Evolutionary conservation across 257 asterid species (phyloP).

Genomic region (Solanum raphanifolium): DNA sequence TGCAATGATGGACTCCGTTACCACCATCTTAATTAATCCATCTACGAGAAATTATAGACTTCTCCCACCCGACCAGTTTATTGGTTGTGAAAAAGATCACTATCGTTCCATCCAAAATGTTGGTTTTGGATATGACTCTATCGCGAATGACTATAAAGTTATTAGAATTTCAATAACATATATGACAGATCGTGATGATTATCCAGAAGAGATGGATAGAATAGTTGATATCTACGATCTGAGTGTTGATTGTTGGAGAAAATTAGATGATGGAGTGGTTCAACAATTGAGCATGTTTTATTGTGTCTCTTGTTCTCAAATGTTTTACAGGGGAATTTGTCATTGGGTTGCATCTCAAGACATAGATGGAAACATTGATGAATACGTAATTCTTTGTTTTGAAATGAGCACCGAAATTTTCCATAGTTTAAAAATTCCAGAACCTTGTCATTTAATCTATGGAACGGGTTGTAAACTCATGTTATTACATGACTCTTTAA

Average conservation of each 20-base stretch:
- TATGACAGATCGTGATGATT: not conserved
- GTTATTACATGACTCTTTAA: not conserved
- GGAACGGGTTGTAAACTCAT: not conserved
- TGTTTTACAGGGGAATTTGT: not conserved
- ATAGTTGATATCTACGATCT: not conserved
- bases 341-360: not conserved
- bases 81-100: not conserved
- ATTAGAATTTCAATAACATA: not conserved
- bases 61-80: not conserved
- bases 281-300: not conserved
- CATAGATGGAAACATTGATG: not conserved
- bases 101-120: too few species aligned
- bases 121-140: not conserved
- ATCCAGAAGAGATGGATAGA: not conserved
- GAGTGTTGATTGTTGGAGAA: not conserved
- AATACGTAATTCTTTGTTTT: not conserved
- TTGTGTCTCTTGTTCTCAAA: not conserved
- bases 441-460: not conserved
- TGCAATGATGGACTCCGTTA: not conserved
- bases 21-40: not conserved
- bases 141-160: not conserved
- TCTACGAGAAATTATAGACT: not conserved
- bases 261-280: not conserved
- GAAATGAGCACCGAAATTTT: not conserved
- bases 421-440: not conserved